Evolutionary conservation across 176 grass and related monocot species (phyloP).

Genomic region (Bromus sterilis): DNA sequence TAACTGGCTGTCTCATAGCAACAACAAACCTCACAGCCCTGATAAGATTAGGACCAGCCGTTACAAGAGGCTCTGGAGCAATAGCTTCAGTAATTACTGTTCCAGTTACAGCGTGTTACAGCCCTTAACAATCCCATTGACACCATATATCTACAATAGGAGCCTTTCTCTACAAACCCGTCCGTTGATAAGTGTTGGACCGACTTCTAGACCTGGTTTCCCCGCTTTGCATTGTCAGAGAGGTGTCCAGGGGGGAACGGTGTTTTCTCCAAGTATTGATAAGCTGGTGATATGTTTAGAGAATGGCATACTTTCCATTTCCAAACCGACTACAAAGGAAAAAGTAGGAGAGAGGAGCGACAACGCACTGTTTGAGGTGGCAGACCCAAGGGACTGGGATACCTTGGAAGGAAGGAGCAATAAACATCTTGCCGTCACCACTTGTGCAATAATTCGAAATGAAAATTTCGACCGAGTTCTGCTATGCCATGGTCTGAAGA

Average conservation of each 20-base stretch:
- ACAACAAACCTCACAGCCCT: background rate
- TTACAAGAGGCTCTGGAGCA: background rate
- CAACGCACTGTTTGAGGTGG: background rate
- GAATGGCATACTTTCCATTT: background rate
- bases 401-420: conserved; percentile 27
- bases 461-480: conserved; percentile 38
- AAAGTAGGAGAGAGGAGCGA: conserved; percentile 8
- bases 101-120: background rate
- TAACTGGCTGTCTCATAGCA: background rate
- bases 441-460: conserved; percentile 12
- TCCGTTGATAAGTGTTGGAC: background rate
- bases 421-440: conserved; percentile 22
- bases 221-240: conserved; percentile 30
- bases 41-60: background rate
- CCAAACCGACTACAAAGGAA: background rate
- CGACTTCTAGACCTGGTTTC: background rate
- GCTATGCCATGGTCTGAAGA: conserved; percentile 7
- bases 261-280: conserved; percentile 36
- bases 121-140: background rate
- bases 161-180: background rate
- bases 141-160: background rate
- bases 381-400: background rate
- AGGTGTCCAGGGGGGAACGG: conserved; percentile 27
- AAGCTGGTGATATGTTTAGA: conserved; percentile 37
- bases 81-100: background rate